These are phyloP conservation scores for Skeletonema tropicum DNA, from an alignment of 108 stramenopile species.

Conservation along the genomic window DNA sequence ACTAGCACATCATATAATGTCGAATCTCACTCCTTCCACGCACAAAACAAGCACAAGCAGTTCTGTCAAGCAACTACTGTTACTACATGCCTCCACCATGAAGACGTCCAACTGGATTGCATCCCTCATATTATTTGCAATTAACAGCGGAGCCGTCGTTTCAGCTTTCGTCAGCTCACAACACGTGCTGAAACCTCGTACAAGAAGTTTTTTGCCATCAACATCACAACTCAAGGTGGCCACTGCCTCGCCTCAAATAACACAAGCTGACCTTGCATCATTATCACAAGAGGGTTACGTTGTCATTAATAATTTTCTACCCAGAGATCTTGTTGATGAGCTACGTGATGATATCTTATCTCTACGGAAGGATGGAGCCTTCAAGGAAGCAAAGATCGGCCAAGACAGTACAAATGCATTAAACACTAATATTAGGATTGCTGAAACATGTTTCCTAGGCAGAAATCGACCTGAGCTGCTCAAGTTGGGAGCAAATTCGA, in stretches of 20 bases:
- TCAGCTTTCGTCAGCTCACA: background rate
- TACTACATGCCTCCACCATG: background rate
- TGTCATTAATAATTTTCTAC: conserved; percentile 62
- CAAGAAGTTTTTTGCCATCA: background rate
- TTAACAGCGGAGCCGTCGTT: background rate
- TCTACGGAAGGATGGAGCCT: conserved; percentile 52
- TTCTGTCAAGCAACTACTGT: too few species aligned
- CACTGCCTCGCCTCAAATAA: conserved; percentile 14
- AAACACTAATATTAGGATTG: conserved; percentile 66
- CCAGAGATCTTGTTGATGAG: conserved; percentile 50
- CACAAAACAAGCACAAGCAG: too few species aligned
- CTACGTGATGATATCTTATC: conserved; percentile 57
- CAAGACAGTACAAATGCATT: conserved; percentile 68
- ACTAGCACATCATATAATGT: too few species aligned
- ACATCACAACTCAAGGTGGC: background rate
- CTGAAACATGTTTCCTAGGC: conserved; percentile 77
- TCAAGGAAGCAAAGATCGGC: conserved; percentile 73
- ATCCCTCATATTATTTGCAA: background rate
- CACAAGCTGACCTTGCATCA: conserved; percentile 19
- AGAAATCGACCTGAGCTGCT: conserved; percentile 40
- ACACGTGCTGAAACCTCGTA: background rate
- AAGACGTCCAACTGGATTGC: background rate
- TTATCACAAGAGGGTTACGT: conserved; percentile 60
- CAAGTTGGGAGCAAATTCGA: conserved; percentile 19
- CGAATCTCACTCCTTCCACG: too few species aligned